A percentile compares a stretch with the other conserved stretches of the same genome.
Conservation (phyloP, 768 basidiomycete genomes). For the Rhizopogon vinicolor region DNA sequence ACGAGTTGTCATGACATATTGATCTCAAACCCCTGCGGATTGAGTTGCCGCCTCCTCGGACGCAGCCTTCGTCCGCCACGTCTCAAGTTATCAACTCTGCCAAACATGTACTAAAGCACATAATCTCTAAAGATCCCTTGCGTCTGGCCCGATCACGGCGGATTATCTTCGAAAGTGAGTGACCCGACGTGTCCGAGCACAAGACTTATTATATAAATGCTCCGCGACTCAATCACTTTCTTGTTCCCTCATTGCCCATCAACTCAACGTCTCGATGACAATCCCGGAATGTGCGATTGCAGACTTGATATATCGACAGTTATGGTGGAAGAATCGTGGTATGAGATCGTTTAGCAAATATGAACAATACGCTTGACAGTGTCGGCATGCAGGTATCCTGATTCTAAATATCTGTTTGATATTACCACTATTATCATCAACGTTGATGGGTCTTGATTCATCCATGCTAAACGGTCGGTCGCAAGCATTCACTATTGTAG, state of each 20-base stretch:
- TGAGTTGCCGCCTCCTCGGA: not conserved
- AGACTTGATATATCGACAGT: slow-evolving; percentile 54
- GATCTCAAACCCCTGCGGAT: not conserved
- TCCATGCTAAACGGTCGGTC: slow-evolving; percentile 54
- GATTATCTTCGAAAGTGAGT: not conserved
- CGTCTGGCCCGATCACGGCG: not conserved
- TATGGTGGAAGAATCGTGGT: slow-evolving; percentile 64
- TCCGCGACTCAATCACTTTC: not conserved
- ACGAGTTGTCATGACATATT: not conserved
- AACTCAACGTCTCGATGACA: slow-evolving; percentile 16
- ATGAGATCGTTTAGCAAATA: slow-evolving; percentile 6
- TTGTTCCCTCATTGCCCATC: not conserved
- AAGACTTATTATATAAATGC: not conserved
- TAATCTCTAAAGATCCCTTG: not conserved
- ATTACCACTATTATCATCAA: slow-evolving; percentile 60
- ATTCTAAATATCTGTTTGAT: slow-evolving; percentile 53
- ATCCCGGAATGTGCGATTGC: slow-evolving; percentile 49
- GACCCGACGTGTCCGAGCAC: not conserved
- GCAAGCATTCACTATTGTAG: not conserved
- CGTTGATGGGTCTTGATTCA: slow-evolving; percentile 64
- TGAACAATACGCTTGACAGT: not conserved
- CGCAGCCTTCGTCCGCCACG: slow-evolving; percentile 2
- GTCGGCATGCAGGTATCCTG: slow-evolving; percentile 41
- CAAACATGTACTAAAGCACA: not conserved
- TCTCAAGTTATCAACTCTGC: not conserved